Evolutionary conservation across 306 rosid species (phyloP).

Genomic region (Chamaecrista fasciculata): DNA sequence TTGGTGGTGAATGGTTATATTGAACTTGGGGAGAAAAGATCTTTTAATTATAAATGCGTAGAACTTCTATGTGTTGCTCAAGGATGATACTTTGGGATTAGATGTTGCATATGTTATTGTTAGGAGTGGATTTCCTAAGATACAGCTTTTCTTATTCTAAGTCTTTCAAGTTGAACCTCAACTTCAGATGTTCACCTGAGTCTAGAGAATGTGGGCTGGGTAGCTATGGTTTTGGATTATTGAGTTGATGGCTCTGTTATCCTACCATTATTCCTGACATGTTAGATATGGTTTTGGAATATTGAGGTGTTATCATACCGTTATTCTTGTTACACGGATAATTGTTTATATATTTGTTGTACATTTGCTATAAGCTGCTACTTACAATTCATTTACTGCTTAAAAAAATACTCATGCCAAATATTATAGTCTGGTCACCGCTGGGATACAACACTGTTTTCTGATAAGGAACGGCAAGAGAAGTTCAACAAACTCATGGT

Average conservation of each 20-base stretch:
- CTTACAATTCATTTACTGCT: conserved; percentile 30
- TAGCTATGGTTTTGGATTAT: background rate
- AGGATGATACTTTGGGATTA: background rate
- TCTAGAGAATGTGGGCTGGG: background rate
- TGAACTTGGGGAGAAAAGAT: background rate
- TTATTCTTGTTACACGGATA: conserved; percentile 5
- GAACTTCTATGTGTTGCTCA: background rate
- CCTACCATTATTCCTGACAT: background rate
- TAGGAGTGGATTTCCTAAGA: conserved; percentile 2
- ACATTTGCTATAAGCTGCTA: conserved; percentile 20
- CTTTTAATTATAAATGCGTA: background rate
- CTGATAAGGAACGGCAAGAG: conserved; percentile 89
- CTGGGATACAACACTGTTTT: conserved; percentile 74
- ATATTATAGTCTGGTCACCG: conserved; percentile 69
- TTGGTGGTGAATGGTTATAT: background rate
- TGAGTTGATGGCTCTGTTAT: conserved; percentile 1
- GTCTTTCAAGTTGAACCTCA: background rate
- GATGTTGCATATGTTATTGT: background rate
- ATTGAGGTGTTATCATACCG: background rate
- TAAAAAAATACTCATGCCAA: conserved; percentile 22
- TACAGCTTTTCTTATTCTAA: background rate
- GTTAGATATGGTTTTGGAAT: background rate
- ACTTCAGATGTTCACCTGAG: background rate
- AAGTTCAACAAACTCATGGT: conserved; percentile 99
- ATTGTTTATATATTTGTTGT: background rate